Conservation (phyloP, 177 flowering plant genomes). For the Telopea speciosissima region DNA sequence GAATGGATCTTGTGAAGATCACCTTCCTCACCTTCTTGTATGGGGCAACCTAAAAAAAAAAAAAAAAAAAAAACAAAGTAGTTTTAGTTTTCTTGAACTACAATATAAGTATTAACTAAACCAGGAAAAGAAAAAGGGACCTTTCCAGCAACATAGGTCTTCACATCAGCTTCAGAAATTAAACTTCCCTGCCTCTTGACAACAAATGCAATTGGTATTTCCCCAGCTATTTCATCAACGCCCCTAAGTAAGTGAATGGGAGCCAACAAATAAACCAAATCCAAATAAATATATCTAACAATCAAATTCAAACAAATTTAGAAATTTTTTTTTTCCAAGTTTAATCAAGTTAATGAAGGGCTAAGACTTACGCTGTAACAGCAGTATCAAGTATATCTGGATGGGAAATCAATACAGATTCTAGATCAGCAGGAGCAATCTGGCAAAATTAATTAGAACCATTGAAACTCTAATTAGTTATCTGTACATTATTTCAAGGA, state of each 20-base stretch:
- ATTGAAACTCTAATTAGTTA: no score
- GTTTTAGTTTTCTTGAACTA: neutral
- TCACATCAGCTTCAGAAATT: conserved; percentile 39
- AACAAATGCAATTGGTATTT: conserved; percentile 79
- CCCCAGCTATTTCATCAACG: conserved; percentile 57
- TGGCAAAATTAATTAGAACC: conserved; percentile 19
- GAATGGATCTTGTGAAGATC: conserved; percentile 44
- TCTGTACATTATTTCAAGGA: no score
- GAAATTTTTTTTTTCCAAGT: no score
- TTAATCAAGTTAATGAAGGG: no score
- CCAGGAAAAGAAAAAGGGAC: conserved; percentile 19
- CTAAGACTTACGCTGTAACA: conserved; percentile 38
- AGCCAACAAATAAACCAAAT: neutral
- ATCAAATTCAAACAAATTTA: neutral
- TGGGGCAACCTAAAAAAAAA: conserved; percentile 62
- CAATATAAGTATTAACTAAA: no score
- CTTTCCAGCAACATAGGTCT: conserved; percentile 51
- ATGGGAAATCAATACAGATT: conserved; percentile 53
- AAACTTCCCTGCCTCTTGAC: conserved; percentile 45
- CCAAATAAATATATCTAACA: no score
- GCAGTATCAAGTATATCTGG: conserved; percentile 74
- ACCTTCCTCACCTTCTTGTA: conserved; percentile 73
- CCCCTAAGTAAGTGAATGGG: conserved; percentile 23
- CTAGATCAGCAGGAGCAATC: conserved; percentile 89
- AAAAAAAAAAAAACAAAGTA: no score